Conservation (phyloP, 495 filamentous ascomycete species). For the Apiosordaria backusii region DNA sequence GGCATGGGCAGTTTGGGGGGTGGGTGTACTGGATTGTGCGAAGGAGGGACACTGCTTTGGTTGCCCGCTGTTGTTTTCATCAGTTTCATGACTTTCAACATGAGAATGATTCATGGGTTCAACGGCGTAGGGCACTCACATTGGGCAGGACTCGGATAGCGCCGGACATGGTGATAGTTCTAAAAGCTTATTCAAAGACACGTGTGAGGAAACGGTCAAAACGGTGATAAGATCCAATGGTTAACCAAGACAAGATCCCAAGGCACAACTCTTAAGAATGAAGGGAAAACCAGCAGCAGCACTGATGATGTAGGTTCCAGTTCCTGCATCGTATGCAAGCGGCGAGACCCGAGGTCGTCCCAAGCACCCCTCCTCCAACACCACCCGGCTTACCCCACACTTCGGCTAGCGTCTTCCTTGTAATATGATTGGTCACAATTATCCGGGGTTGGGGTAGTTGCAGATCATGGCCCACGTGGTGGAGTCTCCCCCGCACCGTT, state of each 20-base stretch:
- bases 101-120: not conserved
- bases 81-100: not conserved
- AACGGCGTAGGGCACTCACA: slow-evolving; percentile 32
- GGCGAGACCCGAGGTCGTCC: slow-evolving; percentile 1
- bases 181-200: not conserved
- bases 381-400: slow-evolving; percentile 14
- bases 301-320: not conserved
- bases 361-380: slow-evolving; percentile 1
- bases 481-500: slow-evolving; percentile 10
- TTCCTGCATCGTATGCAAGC: not conserved
- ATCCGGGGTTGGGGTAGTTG: slow-evolving; percentile 1
- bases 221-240: not conserved
- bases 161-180: slow-evolving; percentile 38
- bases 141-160: slow-evolving; percentile 57
- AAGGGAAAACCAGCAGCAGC: not conserved
- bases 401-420: slow-evolving; percentile 14
- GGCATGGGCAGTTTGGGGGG: slow-evolving; percentile 87
- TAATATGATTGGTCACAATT: not conserved
- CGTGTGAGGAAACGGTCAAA: not conserved
- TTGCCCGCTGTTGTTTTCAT: slow-evolving; percentile 54
- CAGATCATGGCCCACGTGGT: not conserved
- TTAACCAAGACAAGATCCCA: not conserved
- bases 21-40: slow-evolving; percentile 87
- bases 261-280: not conserved
- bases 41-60: slow-evolving; percentile 74